These are phyloP conservation scores for Medakamo hakoo DNA, from an alignment of 139 green algal species.

Conservation along the genomic window DNA sequence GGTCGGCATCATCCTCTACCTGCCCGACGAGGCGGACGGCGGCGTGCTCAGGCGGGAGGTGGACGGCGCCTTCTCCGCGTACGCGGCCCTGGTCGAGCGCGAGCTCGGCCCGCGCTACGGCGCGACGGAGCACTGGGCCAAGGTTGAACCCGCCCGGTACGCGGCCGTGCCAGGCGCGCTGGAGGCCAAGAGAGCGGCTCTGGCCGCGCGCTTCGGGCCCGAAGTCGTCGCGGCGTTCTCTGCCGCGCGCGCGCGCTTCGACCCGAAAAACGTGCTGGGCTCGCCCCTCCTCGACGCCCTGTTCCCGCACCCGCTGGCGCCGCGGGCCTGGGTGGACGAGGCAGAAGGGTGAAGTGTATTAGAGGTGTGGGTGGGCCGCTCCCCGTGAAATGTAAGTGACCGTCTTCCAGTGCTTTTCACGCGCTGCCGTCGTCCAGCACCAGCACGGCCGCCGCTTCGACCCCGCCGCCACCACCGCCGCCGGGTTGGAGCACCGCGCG, in stretches of 20 bases:
- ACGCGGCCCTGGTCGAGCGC: conserved; percentile 42
- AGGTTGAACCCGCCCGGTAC: conserved; percentile 56
- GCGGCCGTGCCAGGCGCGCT: conserved; percentile 4
- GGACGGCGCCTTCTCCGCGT: conserved; percentile 22
- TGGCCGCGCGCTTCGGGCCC: conserved; percentile 32
- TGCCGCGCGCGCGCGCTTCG: conserved; percentile 34
- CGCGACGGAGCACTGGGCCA: conserved; percentile 88
- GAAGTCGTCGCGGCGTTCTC: conserved; percentile 38
- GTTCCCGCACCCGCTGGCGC: conserved; percentile 19
- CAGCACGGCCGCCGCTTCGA: neutral
- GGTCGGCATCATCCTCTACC: conserved; percentile 98
- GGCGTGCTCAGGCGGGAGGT: conserved; percentile 51
- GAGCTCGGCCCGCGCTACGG: conserved; percentile 55
- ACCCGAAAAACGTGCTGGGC: conserved; percentile 72
- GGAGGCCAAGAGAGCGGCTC: conserved; percentile 12
- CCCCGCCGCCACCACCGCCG: neutral
- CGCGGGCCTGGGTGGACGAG: neutral
- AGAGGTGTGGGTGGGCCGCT: too few relatives aligned
- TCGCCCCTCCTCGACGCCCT: conserved; percentile 58
- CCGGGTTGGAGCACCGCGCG: neutral
- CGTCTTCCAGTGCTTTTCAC: too few relatives aligned
- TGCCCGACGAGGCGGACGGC: conserved; percentile 51
- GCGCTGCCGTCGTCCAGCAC: neutral
- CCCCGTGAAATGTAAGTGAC: too few relatives aligned
- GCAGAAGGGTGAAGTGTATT: too few relatives aligned